phyloP scores from a whole-genome alignment of 371 early-diverging fungal species.

The Choanephora cucurbitarum region DNA sequence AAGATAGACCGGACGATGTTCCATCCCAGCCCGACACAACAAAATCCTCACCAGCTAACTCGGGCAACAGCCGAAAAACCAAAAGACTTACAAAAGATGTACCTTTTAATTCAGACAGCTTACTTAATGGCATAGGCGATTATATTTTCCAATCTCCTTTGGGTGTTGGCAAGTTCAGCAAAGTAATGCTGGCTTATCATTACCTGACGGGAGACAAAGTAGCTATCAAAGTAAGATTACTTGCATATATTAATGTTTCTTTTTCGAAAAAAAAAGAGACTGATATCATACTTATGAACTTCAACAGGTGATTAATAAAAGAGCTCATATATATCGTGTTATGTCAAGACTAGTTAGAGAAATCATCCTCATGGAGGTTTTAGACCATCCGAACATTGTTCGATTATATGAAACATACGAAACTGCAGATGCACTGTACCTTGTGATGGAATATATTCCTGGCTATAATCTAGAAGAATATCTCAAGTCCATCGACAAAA shows the following conservation, averaged over 20 bases:
- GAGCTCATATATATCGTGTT: constrained; percentile 78
- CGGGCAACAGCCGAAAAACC: neutral
- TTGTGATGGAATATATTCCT: constrained; percentile 68
- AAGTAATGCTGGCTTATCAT: constrained; percentile 85
- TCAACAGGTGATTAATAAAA: constrained; percentile 79
- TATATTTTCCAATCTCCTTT: constrained; percentile 78
- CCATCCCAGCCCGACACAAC: constrained; percentile 5
- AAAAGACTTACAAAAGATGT: constrained; percentile 4
- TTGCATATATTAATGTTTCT: too few species aligned
- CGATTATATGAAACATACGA: constrained; percentile 89
- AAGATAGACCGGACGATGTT: constrained; percentile 5
- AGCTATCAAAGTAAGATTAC: constrained; percentile 62
- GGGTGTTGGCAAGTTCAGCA: constrained; percentile 89
- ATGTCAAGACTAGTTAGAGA: constrained; percentile 83
- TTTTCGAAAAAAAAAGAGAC: neutral
- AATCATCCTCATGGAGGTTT: constrained; percentile 83
- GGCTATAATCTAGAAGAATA: constrained; percentile 62
- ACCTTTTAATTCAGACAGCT: constrained; percentile 60
- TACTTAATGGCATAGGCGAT: constrained; percentile 67
- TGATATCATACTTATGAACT: neutral
- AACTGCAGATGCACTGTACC: constrained; percentile 78
- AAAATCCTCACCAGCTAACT: constrained; percentile 2
- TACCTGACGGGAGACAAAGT: constrained; percentile 61
- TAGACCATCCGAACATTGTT: constrained; percentile 87
- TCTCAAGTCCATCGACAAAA: constrained; percentile 47